A percentile compares a stretch with the other conserved stretches of the same genome.
Conservation (phyloP, 352 stramenopile genomes). For the Blastocystis sp. region DNA sequence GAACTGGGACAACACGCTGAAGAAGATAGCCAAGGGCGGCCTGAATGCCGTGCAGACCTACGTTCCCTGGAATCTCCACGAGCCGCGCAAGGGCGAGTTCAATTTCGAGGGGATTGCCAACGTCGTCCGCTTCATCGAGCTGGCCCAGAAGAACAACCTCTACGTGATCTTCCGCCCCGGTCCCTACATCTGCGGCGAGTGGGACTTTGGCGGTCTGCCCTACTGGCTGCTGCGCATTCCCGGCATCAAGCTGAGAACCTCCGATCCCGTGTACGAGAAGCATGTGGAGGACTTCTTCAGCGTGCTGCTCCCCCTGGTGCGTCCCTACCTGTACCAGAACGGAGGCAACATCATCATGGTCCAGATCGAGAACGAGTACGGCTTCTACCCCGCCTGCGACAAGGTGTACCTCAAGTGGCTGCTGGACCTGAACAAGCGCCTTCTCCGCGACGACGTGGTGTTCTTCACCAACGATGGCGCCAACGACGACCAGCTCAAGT, state of each 20-base stretch:
- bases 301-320: conserved; percentile 72
- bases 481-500: conserved; percentile 29
- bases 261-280: conserved; percentile 73
- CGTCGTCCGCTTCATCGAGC: conserved; percentile 69
- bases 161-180: conserved; percentile 76
- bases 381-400: conserved; percentile 70
- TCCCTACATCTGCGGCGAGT: conserved; percentile 77
- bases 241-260: conserved; percentile 73
- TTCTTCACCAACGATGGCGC: conserved; percentile 72
- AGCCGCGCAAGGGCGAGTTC: conserved; percentile 72
- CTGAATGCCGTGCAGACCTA: conserved; percentile 77
- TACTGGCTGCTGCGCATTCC: conserved; percentile 74
- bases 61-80: conserved; percentile 75
- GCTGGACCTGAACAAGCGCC: conserved; percentile 66
- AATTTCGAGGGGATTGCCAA: conserved; percentile 71
- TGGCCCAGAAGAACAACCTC: conserved; percentile 70
- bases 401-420: conserved; percentile 71
- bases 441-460: conserved; percentile 70
- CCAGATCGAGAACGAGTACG: conserved; percentile 79
- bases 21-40: conserved; percentile 70
- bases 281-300: conserved; percentile 73
- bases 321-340: conserved; percentile 73
- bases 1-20: conserved; percentile 70
- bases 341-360: conserved; percentile 75
- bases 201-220: conserved; percentile 77